These are phyloP conservation scores for Phytophthora pistaciae DNA, from an alignment of 352 stramenopile genomes.

Conservation along the genomic window DNA sequence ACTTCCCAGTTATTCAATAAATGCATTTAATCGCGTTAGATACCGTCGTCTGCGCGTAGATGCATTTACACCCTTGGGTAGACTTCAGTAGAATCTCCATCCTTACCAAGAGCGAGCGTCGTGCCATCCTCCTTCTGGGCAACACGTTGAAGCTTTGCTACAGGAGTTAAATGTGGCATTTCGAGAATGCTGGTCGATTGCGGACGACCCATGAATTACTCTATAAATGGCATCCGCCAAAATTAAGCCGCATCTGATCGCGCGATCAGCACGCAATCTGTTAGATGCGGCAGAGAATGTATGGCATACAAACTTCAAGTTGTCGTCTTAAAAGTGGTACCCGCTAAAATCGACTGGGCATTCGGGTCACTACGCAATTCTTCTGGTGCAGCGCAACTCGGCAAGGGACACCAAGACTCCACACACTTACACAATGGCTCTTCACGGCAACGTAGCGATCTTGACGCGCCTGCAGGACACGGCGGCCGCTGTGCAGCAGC, in stretches of 20 bases:
- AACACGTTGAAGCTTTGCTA: slow-evolving; percentile 13
- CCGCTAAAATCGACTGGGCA: slow-evolving; percentile 8
- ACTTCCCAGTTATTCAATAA: not conserved
- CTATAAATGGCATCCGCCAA: not conserved
- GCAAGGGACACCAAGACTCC: slow-evolving; percentile 10
- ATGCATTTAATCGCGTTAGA: not conserved
- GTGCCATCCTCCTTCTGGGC: not conserved
- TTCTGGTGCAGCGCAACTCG: slow-evolving; percentile 26
- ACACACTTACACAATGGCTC: slow-evolving; percentile 34
- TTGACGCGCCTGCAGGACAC: slow-evolving; percentile 62
- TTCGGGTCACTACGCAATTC: slow-evolving; percentile 25
- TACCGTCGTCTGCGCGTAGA: not conserved
- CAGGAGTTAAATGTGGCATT: slow-evolving; percentile 1
- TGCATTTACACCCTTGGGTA: no score
- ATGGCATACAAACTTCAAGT: slow-evolving; percentile 8
- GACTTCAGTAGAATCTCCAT: not conserved
- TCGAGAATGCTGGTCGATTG: slow-evolving; percentile 29
- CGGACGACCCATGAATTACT: not conserved
- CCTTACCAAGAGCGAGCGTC: not conserved
- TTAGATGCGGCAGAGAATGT: not conserved
- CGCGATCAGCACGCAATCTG: slow-evolving; percentile 8
- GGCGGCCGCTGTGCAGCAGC: slow-evolving; percentile 44
- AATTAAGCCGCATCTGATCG: slow-evolving; percentile 13
- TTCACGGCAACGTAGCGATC: slow-evolving; percentile 60
- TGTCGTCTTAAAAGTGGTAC: not conserved